Conservation (phyloP, 257 asterid species). For the Thymus mandschuricus region DNA sequence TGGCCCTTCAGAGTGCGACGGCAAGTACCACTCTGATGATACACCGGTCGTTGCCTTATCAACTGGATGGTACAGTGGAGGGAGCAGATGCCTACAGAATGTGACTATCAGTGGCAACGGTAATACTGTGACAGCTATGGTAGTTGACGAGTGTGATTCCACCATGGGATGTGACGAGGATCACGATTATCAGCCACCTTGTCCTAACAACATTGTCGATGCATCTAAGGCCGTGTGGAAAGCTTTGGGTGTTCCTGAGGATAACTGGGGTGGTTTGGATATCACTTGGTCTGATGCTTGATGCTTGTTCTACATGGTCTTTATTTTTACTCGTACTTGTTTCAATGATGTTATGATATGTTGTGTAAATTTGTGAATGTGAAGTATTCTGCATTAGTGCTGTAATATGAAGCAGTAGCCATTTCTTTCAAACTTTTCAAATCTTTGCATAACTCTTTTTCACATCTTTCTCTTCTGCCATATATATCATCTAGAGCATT, state of each 20-base stretch:
- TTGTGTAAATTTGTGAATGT: not conserved
- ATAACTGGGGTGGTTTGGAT: constrained; percentile 42
- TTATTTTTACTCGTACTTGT: too few relatives aligned
- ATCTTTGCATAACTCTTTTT: too few relatives aligned
- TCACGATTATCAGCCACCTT: constrained; percentile 6
- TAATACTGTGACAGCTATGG: constrained; percentile 36
- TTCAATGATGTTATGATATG: constrained; percentile 3
- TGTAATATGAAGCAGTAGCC: too few relatives aligned
- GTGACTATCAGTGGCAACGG: constrained; percentile 37
- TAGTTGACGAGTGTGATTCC: constrained; percentile 36
- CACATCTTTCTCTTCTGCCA: too few relatives aligned
- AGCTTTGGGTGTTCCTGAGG: constrained; percentile 37
- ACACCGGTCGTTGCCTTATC: too few relatives aligned
- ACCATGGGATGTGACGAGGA: too few relatives aligned
- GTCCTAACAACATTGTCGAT: constrained; percentile 47
- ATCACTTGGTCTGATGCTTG: constrained; percentile 50
- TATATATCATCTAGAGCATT: too few relatives aligned
- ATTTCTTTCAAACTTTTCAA: too few relatives aligned
- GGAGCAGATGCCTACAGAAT: constrained; percentile 36
- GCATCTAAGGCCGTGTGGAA: constrained; percentile 47
- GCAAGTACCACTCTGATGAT: too few relatives aligned
- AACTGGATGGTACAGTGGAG: constrained; percentile 11
- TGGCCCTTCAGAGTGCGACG: too few relatives aligned
- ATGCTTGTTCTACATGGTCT: not conserved
- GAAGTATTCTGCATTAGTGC: too few relatives aligned